phyloP scores from a whole-genome alignment of 2,329 filamentous ascomycete species.

The Cladophialophora carrionii region DNA sequence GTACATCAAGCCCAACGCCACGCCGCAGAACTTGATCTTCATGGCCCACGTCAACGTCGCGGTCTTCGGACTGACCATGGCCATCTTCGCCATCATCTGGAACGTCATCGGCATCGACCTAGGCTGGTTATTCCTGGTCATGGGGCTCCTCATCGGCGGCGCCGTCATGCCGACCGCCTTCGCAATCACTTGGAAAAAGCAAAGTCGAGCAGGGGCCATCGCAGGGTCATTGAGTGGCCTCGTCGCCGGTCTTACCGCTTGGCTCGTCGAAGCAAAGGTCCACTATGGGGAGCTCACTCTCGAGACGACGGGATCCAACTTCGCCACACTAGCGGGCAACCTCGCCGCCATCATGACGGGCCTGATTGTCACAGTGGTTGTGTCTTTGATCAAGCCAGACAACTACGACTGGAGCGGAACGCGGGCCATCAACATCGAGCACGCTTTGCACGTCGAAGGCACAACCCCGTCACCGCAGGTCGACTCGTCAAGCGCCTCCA shows the following conservation, averaged over 20 bases:
- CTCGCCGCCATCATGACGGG: conserved; percentile 79
- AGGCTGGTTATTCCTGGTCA: conserved; percentile 56
- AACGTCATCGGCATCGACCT: conserved; percentile 31
- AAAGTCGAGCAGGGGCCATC: conserved; percentile 64
- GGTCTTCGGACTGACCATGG: conserved; percentile 54
- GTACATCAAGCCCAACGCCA: conserved; percentile 77
- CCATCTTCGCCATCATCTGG: conserved; percentile 34
- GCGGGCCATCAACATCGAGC: conserved; percentile 73
- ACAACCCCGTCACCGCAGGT: neutral
- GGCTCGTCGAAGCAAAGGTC: conserved; percentile 74
- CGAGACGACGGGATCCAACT: conserved; percentile 75
- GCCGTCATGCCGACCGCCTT: conserved; percentile 81
- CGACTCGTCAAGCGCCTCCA: conserved; percentile 17
- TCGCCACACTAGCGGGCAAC: conserved; percentile 60
- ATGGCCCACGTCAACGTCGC: conserved; percentile 75
- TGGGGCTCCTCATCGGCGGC: conserved; percentile 82
- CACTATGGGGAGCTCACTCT: conserved; percentile 71
- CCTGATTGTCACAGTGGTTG: conserved; percentile 70
- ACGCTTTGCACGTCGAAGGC: conserved; percentile 5
- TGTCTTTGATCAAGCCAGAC: conserved; percentile 82
- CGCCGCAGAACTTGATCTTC: conserved; percentile 74
- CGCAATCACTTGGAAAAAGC: conserved; percentile 77
- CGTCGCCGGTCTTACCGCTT: conserved; percentile 69
- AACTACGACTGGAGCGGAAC: conserved; percentile 73
- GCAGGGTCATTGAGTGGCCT: conserved; percentile 63